phyloP scores from a whole-genome alignment of 345 rosid genomes.

The Hibiscus syriacus region DNA sequence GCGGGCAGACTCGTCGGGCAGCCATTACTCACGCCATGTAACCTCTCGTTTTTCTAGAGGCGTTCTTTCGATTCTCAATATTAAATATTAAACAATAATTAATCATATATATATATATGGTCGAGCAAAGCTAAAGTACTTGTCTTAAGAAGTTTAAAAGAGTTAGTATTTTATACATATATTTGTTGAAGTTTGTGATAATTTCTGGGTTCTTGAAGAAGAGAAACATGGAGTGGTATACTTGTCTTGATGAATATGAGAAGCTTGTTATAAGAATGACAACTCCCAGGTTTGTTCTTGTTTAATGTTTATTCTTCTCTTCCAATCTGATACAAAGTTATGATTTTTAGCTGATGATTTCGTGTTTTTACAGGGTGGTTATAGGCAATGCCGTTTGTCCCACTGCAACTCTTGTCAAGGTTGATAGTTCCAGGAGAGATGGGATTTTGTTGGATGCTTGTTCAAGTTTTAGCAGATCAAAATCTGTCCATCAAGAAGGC shows the following conservation, averaged over 20 bases:
- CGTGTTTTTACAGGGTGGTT: constrained; percentile 62
- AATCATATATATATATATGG: constrained; percentile 14
- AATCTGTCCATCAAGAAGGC: constrained; percentile 90
- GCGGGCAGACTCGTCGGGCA: constrained; percentile 13
- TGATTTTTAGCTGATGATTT: neutral
- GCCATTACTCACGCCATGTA: constrained; percentile 22
- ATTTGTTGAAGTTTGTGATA: neutral
- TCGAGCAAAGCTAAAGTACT: constrained; percentile 7
- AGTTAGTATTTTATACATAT: neutral
- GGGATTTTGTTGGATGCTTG: constrained; percentile 81
- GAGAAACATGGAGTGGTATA: constrained; percentile 54
- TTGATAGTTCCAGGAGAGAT: constrained; percentile 81
- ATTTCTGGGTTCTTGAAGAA: neutral
- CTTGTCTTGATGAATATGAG: constrained; percentile 81
- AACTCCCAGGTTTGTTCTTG: constrained; percentile 69
- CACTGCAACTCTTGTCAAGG: constrained; percentile 85
- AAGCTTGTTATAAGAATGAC: constrained; percentile 82
- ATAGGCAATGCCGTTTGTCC: constrained; percentile 89
- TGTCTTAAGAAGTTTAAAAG: constrained; percentile 2
- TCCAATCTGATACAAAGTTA: neutral
- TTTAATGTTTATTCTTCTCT: neutral
- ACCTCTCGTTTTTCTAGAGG: neutral
- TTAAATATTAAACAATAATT: neutral
- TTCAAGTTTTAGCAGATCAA: constrained; percentile 88
- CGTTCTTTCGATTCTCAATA: constrained; percentile 8